Conservation (phyloP, 2,329 filamentous ascomycete species). For the Neofusicoccum cordaticola region DNA sequence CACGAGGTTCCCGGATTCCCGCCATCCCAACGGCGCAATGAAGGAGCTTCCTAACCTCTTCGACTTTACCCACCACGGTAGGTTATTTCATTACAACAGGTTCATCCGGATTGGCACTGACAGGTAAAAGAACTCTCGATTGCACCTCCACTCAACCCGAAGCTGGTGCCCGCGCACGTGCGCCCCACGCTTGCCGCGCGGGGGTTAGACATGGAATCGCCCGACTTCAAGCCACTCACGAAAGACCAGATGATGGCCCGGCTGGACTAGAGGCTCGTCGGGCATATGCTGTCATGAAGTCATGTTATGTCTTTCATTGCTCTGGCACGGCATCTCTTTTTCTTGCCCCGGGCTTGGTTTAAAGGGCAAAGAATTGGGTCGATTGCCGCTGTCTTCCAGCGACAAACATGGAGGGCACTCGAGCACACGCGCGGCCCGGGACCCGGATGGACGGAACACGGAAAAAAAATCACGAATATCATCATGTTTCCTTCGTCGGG, state of each 20-base stretch:
- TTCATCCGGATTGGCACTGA: constrained; percentile 19
- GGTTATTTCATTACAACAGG: constrained; percentile 32
- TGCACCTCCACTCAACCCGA: constrained; percentile 77
- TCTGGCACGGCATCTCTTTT: constrained; percentile 34
- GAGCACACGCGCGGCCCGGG: constrained; percentile 6
- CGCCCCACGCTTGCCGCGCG: constrained; percentile 69
- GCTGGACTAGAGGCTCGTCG: constrained; percentile 65
- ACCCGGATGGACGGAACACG: constrained; percentile 11
- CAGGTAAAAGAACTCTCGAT: constrained; percentile 81
- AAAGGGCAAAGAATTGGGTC: constrained; percentile 13
- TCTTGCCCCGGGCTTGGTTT: constrained; percentile 24
- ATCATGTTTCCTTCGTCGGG: constrained; percentile 16
- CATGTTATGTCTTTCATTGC: constrained; percentile 32
- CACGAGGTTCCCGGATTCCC: constrained; percentile 89
- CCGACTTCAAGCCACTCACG: constrained; percentile 80
- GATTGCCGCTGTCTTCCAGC: constrained; percentile 13
- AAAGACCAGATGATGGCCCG: constrained; percentile 98
- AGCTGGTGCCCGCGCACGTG: constrained; percentile 82
- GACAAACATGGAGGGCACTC: constrained; percentile 11
- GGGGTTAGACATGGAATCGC: constrained; percentile 79
- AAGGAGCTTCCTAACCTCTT: constrained; percentile 86
- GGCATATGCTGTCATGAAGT: constrained; percentile 39
- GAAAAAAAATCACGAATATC: constrained; percentile 15
- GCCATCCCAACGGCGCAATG: constrained; percentile 75
- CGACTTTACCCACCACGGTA: constrained; percentile 92